These are phyloP conservation scores for Venturia oleaginea DNA, from an alignment of 2,329 filamentous ascomycete genomes.

Conservation along the genomic window DNA sequence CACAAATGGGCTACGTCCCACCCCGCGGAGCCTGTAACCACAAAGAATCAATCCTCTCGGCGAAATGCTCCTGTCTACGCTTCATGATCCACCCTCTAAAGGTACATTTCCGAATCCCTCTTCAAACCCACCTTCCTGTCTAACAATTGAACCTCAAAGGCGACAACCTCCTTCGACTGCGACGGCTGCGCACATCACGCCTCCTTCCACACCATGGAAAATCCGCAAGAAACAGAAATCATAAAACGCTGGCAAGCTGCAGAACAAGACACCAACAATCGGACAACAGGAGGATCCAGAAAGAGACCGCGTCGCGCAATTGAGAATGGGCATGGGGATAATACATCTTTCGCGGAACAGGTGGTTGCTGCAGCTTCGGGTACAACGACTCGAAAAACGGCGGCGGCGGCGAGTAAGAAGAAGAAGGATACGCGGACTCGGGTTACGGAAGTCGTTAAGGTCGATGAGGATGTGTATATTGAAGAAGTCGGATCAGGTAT, in stretches of 20 bases:
- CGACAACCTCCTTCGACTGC: conserved; percentile 44
- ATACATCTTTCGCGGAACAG: neutral
- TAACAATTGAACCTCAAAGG: conserved; percentile 22
- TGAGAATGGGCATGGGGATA: conserved; percentile 2
- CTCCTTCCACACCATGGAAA: conserved; percentile 45
- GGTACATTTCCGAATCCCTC: conserved; percentile 22
- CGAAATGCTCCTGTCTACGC: conserved; percentile 43
- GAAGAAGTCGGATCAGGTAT: neutral
- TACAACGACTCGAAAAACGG: neutral
- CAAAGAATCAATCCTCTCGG: conserved; percentile 37
- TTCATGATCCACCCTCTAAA: conserved; percentile 51
- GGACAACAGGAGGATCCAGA: neutral
- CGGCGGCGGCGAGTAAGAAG: neutral
- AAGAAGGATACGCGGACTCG: neutral
- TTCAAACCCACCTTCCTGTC: neutral
- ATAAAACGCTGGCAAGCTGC: conserved; percentile 34
- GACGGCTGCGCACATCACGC: conserved; percentile 49
- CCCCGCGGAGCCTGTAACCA: conserved; percentile 43
- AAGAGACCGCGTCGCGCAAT: conserved; percentile 10
- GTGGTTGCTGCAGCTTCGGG: neutral
- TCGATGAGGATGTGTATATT: neutral
- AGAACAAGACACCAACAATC: neutral
- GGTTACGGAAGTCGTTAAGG: neutral
- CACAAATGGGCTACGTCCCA: conserved; percentile 41
- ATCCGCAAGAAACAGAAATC: conserved; percentile 39